phyloP scores from a whole-genome alignment of 2,329 filamentous ascomycete genomes.

The Microsporum audouinii region DNA sequence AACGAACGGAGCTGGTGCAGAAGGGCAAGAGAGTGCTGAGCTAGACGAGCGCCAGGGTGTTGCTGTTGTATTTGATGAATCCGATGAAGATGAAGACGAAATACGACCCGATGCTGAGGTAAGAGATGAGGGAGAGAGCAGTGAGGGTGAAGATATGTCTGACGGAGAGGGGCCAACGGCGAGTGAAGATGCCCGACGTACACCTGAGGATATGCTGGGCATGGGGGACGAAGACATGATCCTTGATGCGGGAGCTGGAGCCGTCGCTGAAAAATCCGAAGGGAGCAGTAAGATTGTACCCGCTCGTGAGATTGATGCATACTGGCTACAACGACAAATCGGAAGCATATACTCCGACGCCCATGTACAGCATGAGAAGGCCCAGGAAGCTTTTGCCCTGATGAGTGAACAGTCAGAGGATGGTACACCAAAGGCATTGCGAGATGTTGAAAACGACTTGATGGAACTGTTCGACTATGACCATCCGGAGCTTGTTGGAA shows the following conservation, averaged over 20 bases:
- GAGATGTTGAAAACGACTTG: constrained; percentile 94
- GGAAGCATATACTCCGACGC: constrained; percentile 80
- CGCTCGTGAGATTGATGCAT: constrained; percentile 87
- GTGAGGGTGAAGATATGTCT: constrained; percentile 63
- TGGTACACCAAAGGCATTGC: constrained; percentile 70
- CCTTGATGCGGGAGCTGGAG: constrained; percentile 53
- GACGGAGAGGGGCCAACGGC: constrained; percentile 49
- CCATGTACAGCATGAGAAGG: constrained; percentile 88
- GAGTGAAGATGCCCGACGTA: constrained; percentile 32
- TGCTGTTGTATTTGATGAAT: constrained; percentile 90
- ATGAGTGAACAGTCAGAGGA: constrained; percentile 62
- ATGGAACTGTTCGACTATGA: constrained; percentile 99
- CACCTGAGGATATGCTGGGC: constrained; percentile 37
- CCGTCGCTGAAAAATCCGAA: constrained; percentile 36
- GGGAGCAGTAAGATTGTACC: constrained; percentile 50
- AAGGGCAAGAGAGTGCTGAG: constrained; percentile 56
- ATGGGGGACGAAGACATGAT: constrained; percentile 58
- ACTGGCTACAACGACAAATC: constrained; percentile 91
- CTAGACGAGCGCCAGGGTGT: constrained; percentile 93
- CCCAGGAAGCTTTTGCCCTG: constrained; percentile 68
- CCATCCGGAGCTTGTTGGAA: constrained; percentile 82
- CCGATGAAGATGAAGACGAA: constrained; percentile 75
- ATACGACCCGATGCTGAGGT: constrained; percentile 72
- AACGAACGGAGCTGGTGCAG: constrained; percentile 57
- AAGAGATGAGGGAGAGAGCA: constrained; percentile 65